A percentile compares a stretch with the other conserved stretches of the same genome.
Conservation (phyloP, 768 basidiomycete genomes). For the Suillus lakei region DNA sequence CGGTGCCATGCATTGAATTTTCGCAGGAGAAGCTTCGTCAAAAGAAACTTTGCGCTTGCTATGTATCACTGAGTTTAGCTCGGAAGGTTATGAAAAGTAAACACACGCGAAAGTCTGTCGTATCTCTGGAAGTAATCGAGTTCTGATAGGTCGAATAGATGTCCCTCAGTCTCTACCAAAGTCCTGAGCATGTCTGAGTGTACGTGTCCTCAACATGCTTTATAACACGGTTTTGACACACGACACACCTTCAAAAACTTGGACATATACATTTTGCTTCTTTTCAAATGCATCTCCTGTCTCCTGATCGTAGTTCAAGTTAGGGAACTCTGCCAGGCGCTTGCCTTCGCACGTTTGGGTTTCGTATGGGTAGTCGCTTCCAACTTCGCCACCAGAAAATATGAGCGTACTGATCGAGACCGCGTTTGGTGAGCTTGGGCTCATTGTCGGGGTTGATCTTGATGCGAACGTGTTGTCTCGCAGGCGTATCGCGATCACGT, state of each 20-base stretch:
- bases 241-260: slow-evolving; percentile 34
- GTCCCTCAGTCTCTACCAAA: slow-evolving; percentile 52
- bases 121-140: slow-evolving; percentile 47
- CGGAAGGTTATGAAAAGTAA: neutral
- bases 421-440: slow-evolving; percentile 16
- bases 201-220: neutral
- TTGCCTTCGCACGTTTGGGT: slow-evolving; percentile 10
- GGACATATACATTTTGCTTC: slow-evolving; percentile 28
- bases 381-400: slow-evolving; percentile 34
- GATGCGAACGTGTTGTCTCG: neutral
- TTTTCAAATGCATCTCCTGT: neutral
- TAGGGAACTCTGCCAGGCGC: slow-evolving; percentile 12
- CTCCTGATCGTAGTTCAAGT: slow-evolving; percentile 1
- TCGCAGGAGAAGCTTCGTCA: slow-evolving; percentile 65
- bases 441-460: slow-evolving; percentile 15
- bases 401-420: slow-evolving; percentile 30
- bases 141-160: slow-evolving; percentile 58
- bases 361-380: slow-evolving; percentile 18
- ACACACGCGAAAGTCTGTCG: slow-evolving; percentile 54
- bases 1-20: slow-evolving; percentile 61
- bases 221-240: neutral
- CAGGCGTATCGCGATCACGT: neutral
- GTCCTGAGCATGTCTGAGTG: slow-evolving; percentile 58
- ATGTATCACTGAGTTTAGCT: slow-evolving; percentile 15
- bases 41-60: slow-evolving; percentile 66